Evolutionary conservation across 305 asterid species (phyloP), one percentile per base, ranked within the genome.

Genomic region (Fraxinus sp.): DNA sequence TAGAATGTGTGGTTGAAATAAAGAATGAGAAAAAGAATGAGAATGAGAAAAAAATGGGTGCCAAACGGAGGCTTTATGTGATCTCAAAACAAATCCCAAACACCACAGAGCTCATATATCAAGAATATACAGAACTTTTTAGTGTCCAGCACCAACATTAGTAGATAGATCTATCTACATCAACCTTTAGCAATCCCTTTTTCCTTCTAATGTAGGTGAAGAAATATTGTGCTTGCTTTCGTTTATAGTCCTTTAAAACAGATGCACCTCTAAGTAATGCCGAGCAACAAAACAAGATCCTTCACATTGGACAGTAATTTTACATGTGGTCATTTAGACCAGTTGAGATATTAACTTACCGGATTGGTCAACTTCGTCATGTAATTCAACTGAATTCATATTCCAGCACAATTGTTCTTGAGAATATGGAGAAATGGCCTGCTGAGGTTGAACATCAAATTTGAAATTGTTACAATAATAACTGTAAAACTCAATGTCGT

Each of bases 351-450:
- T 46, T 78, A 80, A 89, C 97, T 93, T 87, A 95, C 98, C 84
- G 71, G 78, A 84, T 79, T 70, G 82, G 68, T 86, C 89, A 10
- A 71, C 59, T 72, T 84, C 85, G 32, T 86, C 86, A 79, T 80
- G 64, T 11, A 86, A 80, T 76, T 88, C 90, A 77, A 84, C 81
- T 80, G 92, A 90, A 82, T 81, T 89, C 93, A 93, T 87, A 4
- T 88, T 87, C 87, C 87, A 83, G 80, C 91, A 86, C 81, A 90
- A 74, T 59, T 82, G 87, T 87, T 93, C 95, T 87, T 89, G 90
- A 82, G 97, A 89, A 80, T 90, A 87, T 83, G 99, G 98, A 87
- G 97, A 85, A 59, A 92, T 87, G 72, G 89, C 93, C 97, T 95
- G 94, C 85, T 84, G 26, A 86, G 77, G 77, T 52, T 76, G 66